These are phyloP conservation scores for Hymenoscyphus fructigenus DNA, from an alignment of 2,329 filamentous ascomycete genomes.

Conservation along the genomic window DNA sequence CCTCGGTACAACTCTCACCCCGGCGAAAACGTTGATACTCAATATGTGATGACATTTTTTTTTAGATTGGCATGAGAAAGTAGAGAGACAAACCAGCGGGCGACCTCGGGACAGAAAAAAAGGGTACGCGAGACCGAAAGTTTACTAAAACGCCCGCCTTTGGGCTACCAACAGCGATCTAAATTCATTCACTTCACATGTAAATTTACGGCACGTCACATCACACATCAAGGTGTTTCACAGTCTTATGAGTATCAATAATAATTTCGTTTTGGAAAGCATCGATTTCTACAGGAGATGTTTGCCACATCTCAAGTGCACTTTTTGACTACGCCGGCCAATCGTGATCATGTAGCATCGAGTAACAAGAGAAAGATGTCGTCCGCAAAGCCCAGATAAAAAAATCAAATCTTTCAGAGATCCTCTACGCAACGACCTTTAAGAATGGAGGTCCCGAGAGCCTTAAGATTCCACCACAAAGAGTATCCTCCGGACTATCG, in stretches of 20 bases:
- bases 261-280: constrained; percentile 15
- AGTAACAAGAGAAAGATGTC: constrained; percentile 32
- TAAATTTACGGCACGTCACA: not conserved
- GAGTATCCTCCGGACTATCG: constrained; percentile 25
- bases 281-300: constrained; percentile 37
- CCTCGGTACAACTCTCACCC: constrained; percentile 51
- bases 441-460: constrained; percentile 39
- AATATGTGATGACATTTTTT: constrained; percentile 33
- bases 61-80: not conserved
- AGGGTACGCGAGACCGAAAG: not conserved
- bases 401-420: constrained; percentile 46
- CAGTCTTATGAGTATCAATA: constrained; percentile 5
- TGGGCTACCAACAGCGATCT: not conserved
- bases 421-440: constrained; percentile 44
- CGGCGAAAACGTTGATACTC: constrained; percentile 41
- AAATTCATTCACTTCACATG: not conserved
- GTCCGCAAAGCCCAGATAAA: constrained; percentile 32
- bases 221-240: not conserved
- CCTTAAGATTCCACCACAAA: constrained; percentile 31
- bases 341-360: constrained; percentile 35
- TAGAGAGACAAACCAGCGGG: not conserved
- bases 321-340: constrained; percentile 39
- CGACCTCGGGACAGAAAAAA: not conserved
- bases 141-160: not conserved
- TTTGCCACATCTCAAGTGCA: constrained; percentile 32